Evolutionary conservation across 1,139 yeast species (phyloP).

Genomic region (Saccharomyces hybrid): DNA sequence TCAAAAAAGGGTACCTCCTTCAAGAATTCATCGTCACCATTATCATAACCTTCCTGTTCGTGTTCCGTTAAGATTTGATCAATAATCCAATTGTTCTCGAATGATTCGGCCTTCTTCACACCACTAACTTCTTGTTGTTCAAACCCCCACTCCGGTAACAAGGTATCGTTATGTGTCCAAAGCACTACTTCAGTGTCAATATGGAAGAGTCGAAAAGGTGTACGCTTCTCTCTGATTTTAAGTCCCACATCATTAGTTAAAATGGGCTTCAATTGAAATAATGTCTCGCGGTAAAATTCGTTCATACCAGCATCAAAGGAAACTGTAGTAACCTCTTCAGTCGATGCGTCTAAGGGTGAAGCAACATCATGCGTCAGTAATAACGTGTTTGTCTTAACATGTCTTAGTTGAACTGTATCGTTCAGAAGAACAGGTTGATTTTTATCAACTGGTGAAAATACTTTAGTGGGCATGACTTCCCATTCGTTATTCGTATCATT

Average conservation of each 20-base stretch:
- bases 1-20: conserved; percentile 54
- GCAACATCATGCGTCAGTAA: conserved; percentile 93
- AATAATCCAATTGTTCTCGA: conserved; percentile 63
- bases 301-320: conserved; percentile 42
- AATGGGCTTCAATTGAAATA: conserved; percentile 50
- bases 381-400: conserved; percentile 37
- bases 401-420: conserved; percentile 72
- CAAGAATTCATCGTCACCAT: too few relatives aligned
- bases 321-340: conserved; percentile 83
- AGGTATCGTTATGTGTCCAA: conserved; percentile 85
- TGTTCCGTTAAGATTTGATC: conserved; percentile 62
- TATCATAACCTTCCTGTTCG: conserved; percentile 42
- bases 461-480: conserved; percentile 62
- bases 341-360: conserved; percentile 83
- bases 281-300: conserved; percentile 61
- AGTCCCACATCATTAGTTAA: too few relatives aligned
- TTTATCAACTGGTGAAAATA: conserved; percentile 29
- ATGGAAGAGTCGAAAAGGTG: conserved; percentile 56
- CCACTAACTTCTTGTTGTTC: conserved; percentile 92
- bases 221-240: too few relatives aligned
- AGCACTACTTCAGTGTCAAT: conserved; percentile 83
- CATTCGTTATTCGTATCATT: conserved; percentile 70
- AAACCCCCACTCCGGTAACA: conserved; percentile 92
- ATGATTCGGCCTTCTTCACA: conserved; percentile 67
- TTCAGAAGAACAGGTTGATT: conserved; percentile 49